Conservation (phyloP, 2,329 filamentous ascomycete genomes). For the Stemphylium lycopersici region DNA sequence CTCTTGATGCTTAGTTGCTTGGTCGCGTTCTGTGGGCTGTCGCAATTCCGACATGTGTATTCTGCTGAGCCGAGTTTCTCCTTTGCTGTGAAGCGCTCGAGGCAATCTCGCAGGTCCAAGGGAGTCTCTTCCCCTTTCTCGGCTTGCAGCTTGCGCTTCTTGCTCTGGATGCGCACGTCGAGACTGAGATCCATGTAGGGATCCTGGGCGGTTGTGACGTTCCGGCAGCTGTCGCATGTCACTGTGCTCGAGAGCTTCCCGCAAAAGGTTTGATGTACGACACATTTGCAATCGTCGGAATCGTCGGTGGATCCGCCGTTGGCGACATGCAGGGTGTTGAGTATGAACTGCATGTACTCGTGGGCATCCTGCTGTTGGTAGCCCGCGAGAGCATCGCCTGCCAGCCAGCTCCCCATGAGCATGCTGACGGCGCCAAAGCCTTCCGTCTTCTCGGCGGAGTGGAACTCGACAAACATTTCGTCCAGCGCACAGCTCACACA, state of each 20-base stretch:
- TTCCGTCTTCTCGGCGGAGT: conserved; percentile 77
- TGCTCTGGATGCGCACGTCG: conserved; percentile 76
- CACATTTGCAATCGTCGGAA: conserved; percentile 72
- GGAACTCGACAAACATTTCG: conserved; percentile 68
- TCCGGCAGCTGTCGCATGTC: conserved; percentile 86
- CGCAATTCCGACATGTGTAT: conserved; percentile 84
- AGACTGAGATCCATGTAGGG: conserved; percentile 91
- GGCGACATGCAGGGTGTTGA: conserved; percentile 83
- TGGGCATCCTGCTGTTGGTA: conserved; percentile 97
- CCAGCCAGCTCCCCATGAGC: conserved; percentile 88
- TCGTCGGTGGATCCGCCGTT: conserved; percentile 64
- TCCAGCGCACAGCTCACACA: conserved; percentile 67
- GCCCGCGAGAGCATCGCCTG: conserved; percentile 71
- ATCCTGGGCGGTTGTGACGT: conserved; percentile 81
- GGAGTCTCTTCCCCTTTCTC: conserved; percentile 36
- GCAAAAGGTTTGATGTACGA: conserved; percentile 93
- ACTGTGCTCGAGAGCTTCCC: conserved; percentile 90
- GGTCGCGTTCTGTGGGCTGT: conserved; percentile 74
- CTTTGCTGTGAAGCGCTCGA: conserved; percentile 85
- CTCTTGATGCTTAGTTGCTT: conserved; percentile 85
- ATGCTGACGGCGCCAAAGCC: conserved; percentile 91
- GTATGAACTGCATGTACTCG: conserved; percentile 94
- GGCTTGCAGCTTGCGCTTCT: conserved; percentile 64
- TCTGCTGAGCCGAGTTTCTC: conserved; percentile 78
- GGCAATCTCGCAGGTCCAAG: conserved; percentile 62